phyloP scores from a whole-genome alignment of 2,329 filamentous ascomycete species.

The Fusarium sp. region DNA sequence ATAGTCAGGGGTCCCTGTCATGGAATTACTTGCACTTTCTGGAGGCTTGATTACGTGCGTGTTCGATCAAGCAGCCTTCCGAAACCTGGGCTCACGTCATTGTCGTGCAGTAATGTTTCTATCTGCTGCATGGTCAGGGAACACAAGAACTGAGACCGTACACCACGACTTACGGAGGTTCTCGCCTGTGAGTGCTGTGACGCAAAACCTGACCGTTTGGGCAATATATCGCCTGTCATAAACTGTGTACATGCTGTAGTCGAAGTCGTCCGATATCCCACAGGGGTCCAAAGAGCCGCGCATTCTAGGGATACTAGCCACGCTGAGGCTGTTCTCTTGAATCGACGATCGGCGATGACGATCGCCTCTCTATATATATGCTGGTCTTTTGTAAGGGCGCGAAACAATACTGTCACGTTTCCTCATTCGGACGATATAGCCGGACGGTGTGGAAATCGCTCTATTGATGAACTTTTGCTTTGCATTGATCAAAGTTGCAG shows the following conservation, averaged over 20 bases:
- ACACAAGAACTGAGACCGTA: not conserved
- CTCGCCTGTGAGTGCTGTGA: not conserved
- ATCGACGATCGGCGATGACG: not conserved
- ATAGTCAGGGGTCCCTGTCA: constrained; percentile 26
- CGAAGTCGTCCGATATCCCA: not conserved
- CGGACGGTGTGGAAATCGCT: not conserved
- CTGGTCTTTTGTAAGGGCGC: not conserved
- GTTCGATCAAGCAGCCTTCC: not conserved
- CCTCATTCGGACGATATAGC: not conserved
- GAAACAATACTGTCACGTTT: not conserved
- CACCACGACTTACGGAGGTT: not conserved
- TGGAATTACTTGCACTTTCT: not conserved
- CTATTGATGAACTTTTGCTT: not conserved
- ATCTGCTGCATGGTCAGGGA: constrained; percentile 1
- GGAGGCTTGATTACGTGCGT: not conserved
- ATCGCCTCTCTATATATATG: not conserved
- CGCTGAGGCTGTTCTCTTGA: not conserved
- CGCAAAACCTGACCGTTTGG: not conserved
- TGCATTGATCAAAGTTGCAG: not conserved
- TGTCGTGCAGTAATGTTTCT: not conserved
- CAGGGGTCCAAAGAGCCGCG: not conserved
- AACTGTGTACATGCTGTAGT: not conserved
- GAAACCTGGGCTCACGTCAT: constrained; percentile 10
- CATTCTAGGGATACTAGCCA: not conserved
- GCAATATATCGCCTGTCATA: not conserved